Evolutionary conservation across 2,329 filamentous ascomycete species (phyloP), one percentile per base, ranked within the genome.

Genomic region (Fusarium armeniacum): DNA sequence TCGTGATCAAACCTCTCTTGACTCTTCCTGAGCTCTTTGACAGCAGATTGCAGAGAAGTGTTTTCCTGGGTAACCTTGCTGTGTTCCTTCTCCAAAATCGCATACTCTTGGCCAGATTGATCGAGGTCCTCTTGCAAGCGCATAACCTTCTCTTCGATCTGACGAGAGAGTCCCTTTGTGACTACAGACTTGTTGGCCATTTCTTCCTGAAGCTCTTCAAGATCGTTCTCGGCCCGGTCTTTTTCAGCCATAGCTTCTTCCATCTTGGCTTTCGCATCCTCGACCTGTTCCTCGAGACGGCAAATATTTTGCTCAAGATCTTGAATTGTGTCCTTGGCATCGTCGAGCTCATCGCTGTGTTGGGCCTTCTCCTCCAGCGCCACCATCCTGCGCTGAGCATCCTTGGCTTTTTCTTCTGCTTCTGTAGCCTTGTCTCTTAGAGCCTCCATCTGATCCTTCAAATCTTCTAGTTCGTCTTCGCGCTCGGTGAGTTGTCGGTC

Each of bases 121-220:
- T 88, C 86, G 8, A 93, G 80, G 60, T 94, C 91, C 46, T 86
- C 82, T 71, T 94, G 90, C 12, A 94, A 81, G 33, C 88, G 88
- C 53, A 83, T 81, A 11, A 89, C 81, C 77, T 89, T 93, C 70
- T 93, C 91, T 73, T 94, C 91, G 20, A 93, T 85, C 78, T 94
- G 91, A 33, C 91, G 87, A 54, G 89, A 92, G 11, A 93, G 83
- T 3, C 90, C 91, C 76, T 92, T 93, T 15, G 91, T 92, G 55
- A 89, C 88, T 38, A 93, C 86, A 0, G 92, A 94, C 73, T 93
- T 94, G 79, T 94, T 90, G 24, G 91, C 86, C 85, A 94, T 88
- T 73, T 94, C 92, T 56, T 93, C 90, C 66, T 92, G 91, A 26
- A 94, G 83, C 73, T 91, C 88, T 71, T 89, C 85, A 18, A 91